Conservation (phyloP, 306 rosid species). For the Quercus bicolor region DNA sequence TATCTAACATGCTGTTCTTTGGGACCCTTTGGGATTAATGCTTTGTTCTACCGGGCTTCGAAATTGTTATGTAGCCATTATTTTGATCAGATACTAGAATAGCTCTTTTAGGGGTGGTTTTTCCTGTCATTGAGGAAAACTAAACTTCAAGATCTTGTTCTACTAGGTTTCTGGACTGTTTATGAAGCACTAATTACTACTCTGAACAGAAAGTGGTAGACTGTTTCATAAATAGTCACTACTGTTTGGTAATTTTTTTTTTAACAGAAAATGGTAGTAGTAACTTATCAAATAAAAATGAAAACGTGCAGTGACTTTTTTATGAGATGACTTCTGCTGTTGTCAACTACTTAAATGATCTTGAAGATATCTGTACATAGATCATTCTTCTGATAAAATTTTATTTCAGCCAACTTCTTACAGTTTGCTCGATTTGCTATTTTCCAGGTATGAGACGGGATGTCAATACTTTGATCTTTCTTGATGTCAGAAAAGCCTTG, state of each 20-base stretch:
- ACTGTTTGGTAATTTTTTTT: no score
- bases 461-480: constrained; percentile 69
- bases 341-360: neutral
- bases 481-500: constrained; percentile 70
- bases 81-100: neutral
- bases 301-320: no score
- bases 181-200: no score
- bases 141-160: no score
- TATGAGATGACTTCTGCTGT: neutral
- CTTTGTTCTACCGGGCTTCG: neutral
- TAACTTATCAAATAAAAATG: no score
- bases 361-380: neutral
- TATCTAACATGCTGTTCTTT: neutral
- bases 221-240: no score
- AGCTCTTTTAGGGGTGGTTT: neutral
- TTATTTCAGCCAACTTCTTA: neutral
- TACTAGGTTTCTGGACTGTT: no score
- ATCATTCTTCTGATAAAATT: neutral
- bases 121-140: neutral
- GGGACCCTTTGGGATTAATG: neutral
- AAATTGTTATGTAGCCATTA: neutral
- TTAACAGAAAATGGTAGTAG: no score
- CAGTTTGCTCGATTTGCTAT: neutral
- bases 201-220: no score
- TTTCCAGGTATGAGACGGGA: constrained; percentile 77